phyloP scores from a whole-genome alignment of 2,329 filamentous ascomycete species.

The Colletotrichum sp. region DNA sequence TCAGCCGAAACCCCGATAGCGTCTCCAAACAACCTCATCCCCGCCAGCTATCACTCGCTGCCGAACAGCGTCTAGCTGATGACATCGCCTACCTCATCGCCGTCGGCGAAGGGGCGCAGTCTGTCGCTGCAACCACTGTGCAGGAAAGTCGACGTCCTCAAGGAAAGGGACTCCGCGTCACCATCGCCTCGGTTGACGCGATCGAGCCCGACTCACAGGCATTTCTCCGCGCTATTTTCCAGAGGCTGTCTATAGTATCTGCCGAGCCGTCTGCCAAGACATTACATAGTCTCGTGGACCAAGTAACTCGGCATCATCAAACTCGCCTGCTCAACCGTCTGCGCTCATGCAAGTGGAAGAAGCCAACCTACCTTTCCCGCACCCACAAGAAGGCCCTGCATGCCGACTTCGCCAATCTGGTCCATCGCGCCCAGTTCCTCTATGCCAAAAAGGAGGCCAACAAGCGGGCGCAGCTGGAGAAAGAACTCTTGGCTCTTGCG shows the following conservation, averaged over 20 bases:
- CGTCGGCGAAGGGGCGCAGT: constrained; percentile 22
- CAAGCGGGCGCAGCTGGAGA: background rate
- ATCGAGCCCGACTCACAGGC: constrained; percentile 13
- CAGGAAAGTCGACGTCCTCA: background rate
- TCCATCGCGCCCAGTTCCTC: constrained; percentile 14
- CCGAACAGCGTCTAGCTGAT: constrained; percentile 17
- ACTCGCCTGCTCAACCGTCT: constrained; percentile 22
- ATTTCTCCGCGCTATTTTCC: constrained; percentile 15
- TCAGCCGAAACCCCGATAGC: background rate
- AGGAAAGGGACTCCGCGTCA: background rate
- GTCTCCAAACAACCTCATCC: background rate
- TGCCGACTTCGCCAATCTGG: constrained; percentile 18
- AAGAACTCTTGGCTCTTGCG: background rate
- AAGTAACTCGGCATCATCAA: constrained; percentile 17
- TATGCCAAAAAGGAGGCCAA: constrained; percentile 14
- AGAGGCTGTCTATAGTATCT: background rate
- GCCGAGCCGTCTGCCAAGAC: background rate
- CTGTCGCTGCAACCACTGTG: constrained; percentile 20
- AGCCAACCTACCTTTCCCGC: constrained; percentile 18
- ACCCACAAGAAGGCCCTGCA: constrained; percentile 22
- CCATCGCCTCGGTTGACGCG: constrained; percentile 19
- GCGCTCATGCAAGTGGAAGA: constrained; percentile 19
- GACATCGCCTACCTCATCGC: constrained; percentile 18
- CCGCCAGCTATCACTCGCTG: background rate
- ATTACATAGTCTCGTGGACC: background rate